phyloP scores from a whole-genome alignment of 2,329 filamentous ascomycete genomes.

The Talaromyces sp. region DNA sequence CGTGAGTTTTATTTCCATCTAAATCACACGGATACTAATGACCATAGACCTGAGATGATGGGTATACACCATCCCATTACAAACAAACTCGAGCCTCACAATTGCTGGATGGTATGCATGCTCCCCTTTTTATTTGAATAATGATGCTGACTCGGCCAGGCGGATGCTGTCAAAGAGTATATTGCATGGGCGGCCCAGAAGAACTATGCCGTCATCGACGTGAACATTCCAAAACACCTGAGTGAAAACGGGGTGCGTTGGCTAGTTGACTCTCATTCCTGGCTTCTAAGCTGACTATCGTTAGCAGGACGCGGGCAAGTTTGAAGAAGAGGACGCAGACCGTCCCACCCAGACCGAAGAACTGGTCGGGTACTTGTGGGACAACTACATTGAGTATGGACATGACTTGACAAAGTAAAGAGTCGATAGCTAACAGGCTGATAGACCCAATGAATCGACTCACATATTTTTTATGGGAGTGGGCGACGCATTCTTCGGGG shows the following conservation, averaged over 20 bases:
- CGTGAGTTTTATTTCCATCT: constrained; percentile 51
- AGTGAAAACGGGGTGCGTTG: constrained; percentile 57
- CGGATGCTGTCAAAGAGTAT: constrained; percentile 75
- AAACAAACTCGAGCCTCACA: constrained; percentile 72
- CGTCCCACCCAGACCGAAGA: constrained; percentile 61
- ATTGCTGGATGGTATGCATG: constrained; percentile 74
- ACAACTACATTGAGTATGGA: constrained; percentile 83
- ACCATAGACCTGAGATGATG: constrained; percentile 61
- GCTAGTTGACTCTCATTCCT: background rate
- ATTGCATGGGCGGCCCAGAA: constrained; percentile 77
- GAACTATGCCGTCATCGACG: constrained; percentile 79
- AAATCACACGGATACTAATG: constrained; percentile 10
- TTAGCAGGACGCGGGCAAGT: constrained; percentile 17
- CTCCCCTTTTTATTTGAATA: constrained; percentile 1
- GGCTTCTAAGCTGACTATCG: constrained; percentile 4
- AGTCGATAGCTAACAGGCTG: constrained; percentile 6
- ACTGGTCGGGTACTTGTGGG: constrained; percentile 84
- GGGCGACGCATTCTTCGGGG: constrained; percentile 80
- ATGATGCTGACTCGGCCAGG: constrained; percentile 47
- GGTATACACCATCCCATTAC: constrained; percentile 65
- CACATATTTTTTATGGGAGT: constrained; percentile 83
- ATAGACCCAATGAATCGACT: constrained; percentile 58
- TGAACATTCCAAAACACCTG: constrained; percentile 80
- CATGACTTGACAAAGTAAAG: constrained; percentile 1
- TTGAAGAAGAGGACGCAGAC: constrained; percentile 44